Evolutionary conservation across 306 rosid genomes (phyloP), one percentile per base, ranked within the genome.

Genomic region (Trifolium repens): DNA sequence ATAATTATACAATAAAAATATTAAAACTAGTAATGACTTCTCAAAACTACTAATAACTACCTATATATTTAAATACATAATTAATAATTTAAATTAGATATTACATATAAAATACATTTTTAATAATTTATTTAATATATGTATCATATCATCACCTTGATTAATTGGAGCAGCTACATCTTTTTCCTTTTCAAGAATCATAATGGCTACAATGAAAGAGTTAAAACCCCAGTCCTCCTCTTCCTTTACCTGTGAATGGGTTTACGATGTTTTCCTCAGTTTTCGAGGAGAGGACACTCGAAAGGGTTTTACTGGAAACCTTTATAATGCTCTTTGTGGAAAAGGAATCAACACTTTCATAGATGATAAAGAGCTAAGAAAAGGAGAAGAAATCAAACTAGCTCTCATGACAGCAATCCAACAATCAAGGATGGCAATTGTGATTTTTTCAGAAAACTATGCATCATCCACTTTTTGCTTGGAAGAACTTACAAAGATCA

Each of bases 221-320:
- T 24, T 24, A 24, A 22, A 9, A 22, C 11, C 34, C 15, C 1
- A 5, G 35, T 12, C 35, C 35, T 22, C 32, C 35, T 24, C 35
- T 24, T 57, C 63, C 35, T 57, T 11, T 57, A 24, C 63, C 63
- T 22, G 11, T 9, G 34, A 55, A 22, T 22, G 61, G 61, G 15
- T 5, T 55, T 9, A 55, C 26, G 63, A 57, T 10, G 35, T 57
- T 57, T 57, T 57, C 35, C 63, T 57, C 35, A 57, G 35, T 57
- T 57, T 57, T 4, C 63, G 63, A 57, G 63, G 63, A 57, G 63
- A 57, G 35, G 62, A 55, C 24, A 57, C 63, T 57, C 35, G 63
- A 4, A 24, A 3, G 2, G 63, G 63, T 9, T 57, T 57, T 57
- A 57, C 35, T 4, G 35, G 35, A 57, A 9, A 57, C 15, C 35